Base-by-base conservation (phyloP, 1,139 yeast species). In the Meyerozyma athensensis region DNA sequence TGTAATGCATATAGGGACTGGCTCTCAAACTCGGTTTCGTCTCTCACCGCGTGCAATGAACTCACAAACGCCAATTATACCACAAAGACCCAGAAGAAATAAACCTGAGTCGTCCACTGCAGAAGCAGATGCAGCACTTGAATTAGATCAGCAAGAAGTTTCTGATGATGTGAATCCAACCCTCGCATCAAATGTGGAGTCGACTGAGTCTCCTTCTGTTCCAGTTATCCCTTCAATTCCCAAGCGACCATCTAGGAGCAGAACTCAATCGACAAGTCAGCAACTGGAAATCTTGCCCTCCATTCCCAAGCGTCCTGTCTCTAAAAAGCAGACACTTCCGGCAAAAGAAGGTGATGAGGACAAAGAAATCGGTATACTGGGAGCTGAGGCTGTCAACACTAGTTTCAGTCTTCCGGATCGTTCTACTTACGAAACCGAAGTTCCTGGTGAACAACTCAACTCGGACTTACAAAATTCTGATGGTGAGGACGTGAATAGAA, bases 401-500 rank as follows among this genome's bases (percentile, higher is more conserved):
- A n/a, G n/a, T n/a, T n/a, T n/a, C n/a, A n/a, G n/a, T n/a, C n/a
- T n/a, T n/a, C n/a, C n/a, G n/a, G n/a, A n/a, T n/a, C n/a, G n/a
- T n/a, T n/a, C n/a, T n/a, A n/a, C n/a, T n/a, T n/a, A n/a, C n/a
- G n/a, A n/a, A n/a, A n/a, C n/a, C n/a, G n/a, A 33, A 17, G 22
- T 23, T 30, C 12, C 28, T n/a, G n/a, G 19, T 37, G 13, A 36
- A 33, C 20, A 22, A 37, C 17, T 36, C 36, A 34, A n/a, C 18
- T 20, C 8, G 9, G 30, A 23, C n/a, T 24, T 4, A 18, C 34
- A 31, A 13, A 37, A 36, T 6, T 10, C 13, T n/a, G 42, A 30
- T n/a, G 47, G 42, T 18, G 50, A 40, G 5, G 70, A 64, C 42
- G 69, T 66, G 1, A 69, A 63, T 24, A 59, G 52, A 33, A 65